Percentiles rank a stretch among this genome's conserved stretches.
These are phyloP conservation scores for Diplosphaera chodatii DNA, from an alignment of 139 green algal species.

Conservation along the genomic window DNA sequence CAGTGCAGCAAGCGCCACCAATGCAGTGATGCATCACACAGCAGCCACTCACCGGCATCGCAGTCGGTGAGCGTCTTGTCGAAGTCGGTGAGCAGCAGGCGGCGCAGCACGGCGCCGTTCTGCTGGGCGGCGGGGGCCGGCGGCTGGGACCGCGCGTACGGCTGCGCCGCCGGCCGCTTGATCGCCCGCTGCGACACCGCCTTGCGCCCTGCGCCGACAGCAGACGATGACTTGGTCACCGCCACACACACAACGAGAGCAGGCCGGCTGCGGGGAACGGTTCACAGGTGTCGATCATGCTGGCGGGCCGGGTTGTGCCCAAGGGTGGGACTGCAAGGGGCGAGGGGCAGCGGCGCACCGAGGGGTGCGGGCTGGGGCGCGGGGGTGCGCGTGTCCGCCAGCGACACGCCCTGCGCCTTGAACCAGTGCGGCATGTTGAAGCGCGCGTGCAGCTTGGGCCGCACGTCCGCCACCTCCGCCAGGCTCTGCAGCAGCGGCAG, in stretches of 20 bases:
- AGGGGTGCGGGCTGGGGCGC: not conserved
- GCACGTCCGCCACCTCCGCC: constrained; percentile 44
- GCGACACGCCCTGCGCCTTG: constrained; percentile 8
- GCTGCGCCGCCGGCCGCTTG: not conserved
- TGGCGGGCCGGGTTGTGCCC: too few relatives aligned
- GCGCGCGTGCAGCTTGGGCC: constrained; percentile 45
- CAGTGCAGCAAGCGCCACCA: not conserved
- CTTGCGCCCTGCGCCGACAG: not conserved
- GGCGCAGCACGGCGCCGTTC: not conserved
- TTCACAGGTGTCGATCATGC: too few relatives aligned
- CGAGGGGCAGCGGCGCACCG: not conserved
- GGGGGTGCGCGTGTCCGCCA: not conserved
- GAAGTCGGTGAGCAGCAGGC: constrained; percentile 69
- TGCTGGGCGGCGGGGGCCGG: not conserved
- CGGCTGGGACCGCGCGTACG: not conserved
- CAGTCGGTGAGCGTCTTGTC: constrained; percentile 73
- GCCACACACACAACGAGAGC: too few relatives aligned
- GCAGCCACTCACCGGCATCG: constrained; percentile 31
- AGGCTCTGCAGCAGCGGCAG: constrained; percentile 69
- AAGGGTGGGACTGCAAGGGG: too few relatives aligned
- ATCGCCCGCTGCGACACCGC: not conserved
- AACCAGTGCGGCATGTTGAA: constrained; percentile 78
- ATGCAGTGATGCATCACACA: not conserved
- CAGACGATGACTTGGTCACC: too few relatives aligned
- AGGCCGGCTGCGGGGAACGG: too few relatives aligned